These are phyloP conservation scores for Nakazawaea siamensis DNA, from an alignment of 805 yeast genomes.

Conservation along the genomic window DNA sequence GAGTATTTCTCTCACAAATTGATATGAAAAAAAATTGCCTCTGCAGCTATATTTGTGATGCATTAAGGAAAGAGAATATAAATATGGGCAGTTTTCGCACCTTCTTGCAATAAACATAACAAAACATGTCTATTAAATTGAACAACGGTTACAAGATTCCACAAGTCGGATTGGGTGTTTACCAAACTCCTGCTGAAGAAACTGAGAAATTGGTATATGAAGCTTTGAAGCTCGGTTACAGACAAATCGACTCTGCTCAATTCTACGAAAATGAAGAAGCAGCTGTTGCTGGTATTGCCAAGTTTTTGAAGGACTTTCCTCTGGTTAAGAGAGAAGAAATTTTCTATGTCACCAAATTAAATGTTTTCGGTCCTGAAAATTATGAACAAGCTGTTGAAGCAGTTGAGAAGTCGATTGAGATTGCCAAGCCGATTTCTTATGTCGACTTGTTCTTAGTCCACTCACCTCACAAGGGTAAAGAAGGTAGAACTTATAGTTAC, in stretches of 20 bases:
- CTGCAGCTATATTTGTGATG: too few relatives aligned
- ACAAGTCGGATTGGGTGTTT: slow-evolving; percentile 1
- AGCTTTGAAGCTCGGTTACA: slow-evolving; percentile 59
- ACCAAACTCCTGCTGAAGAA: slow-evolving; percentile 23
- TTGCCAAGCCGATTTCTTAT: slow-evolving; percentile 36
- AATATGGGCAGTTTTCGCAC: too few relatives aligned
- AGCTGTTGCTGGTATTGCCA: slow-evolving; percentile 48
- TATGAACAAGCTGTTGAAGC: slow-evolving; percentile 33
- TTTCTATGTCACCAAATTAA: slow-evolving; percentile 32
- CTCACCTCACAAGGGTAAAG: slow-evolving; percentile 37
- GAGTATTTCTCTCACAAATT: too few relatives aligned
- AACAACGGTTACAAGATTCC: background rate
- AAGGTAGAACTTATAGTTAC: slow-evolving; percentile 41
- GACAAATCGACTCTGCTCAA: slow-evolving; percentile 71
- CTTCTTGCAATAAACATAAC: too few relatives aligned
- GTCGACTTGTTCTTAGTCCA: slow-evolving; percentile 49
- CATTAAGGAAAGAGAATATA: too few relatives aligned
- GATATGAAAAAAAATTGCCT: too few relatives aligned
- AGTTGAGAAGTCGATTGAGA: slow-evolving; percentile 31
- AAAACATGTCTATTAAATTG: too few relatives aligned
- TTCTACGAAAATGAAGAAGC: slow-evolving; percentile 58
- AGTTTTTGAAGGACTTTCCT: slow-evolving; percentile 23
- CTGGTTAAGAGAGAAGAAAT: slow-evolving; percentile 25
- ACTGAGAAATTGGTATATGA: slow-evolving; percentile 37
- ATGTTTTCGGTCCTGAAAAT: slow-evolving; percentile 19